These are phyloP conservation scores for Phialophora verrucosa DNA, from an alignment of 2,329 filamentous ascomycete genomes.

Conservation along the genomic window DNA sequence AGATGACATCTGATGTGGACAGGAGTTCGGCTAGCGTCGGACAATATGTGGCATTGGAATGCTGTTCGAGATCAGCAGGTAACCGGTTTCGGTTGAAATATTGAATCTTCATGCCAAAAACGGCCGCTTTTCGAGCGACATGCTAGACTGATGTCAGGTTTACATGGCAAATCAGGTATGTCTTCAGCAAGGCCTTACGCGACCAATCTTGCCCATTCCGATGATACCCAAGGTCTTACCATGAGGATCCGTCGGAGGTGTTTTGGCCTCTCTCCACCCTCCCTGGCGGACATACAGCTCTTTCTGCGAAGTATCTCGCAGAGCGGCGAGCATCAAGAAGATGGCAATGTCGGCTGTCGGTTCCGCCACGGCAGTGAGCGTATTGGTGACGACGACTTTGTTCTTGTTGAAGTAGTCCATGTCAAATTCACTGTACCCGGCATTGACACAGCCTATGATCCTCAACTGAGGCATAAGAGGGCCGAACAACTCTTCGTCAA, in stretches of 20 bases:
- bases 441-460: constrained; percentile 54
- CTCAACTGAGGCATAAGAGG: constrained; percentile 50
- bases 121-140: constrained; percentile 64
- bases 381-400: constrained; percentile 61
- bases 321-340: constrained; percentile 52
- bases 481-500: constrained; percentile 53
- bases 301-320: constrained; percentile 53
- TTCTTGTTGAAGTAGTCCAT: constrained; percentile 68
- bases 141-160: constrained; percentile 8
- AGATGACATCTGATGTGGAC: constrained; percentile 43
- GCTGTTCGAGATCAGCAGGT: constrained; percentile 45
- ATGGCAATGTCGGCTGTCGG: constrained; percentile 59
- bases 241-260: not conserved
- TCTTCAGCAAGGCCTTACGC: not conserved
- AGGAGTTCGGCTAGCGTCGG: constrained; percentile 44
- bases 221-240: not conserved
- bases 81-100: constrained; percentile 75
- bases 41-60: not conserved
- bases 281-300: constrained; percentile 49
- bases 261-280: not conserved
- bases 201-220: not conserved
- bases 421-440: constrained; percentile 65
- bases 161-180: too few species aligned
- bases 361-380: constrained; percentile 59
- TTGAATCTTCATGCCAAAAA: constrained; percentile 75